These are phyloP conservation scores for Azolla pinnata DNA, from an alignment of 75 land plant genomes.

Conservation along the genomic window DNA sequence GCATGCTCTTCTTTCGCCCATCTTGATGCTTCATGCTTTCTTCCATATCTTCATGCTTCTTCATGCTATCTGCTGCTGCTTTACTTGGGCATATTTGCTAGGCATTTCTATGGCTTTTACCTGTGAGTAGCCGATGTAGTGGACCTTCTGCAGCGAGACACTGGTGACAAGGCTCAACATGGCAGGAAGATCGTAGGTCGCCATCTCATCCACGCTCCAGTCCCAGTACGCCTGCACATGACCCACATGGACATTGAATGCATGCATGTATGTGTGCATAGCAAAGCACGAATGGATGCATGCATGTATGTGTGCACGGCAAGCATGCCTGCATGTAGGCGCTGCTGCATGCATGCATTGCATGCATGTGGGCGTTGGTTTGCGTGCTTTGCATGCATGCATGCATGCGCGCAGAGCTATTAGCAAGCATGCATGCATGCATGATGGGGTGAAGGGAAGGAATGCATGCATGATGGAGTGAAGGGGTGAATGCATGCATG, in stretches of 20 bases:
- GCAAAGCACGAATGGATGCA: no score
- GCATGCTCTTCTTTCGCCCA: no score
- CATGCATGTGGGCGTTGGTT: not conserved
- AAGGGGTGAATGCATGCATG: no score
- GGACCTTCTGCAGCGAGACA: constrained; percentile 8
- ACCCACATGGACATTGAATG: not conserved
- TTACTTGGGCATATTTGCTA: not conserved
- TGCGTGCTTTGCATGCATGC: not conserved
- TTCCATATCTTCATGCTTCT: not conserved
- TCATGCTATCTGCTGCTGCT: not conserved
- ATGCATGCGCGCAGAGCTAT: not conserved
- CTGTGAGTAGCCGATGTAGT: constrained; percentile 33
- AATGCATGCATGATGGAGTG: not conserved
- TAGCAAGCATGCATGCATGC: no score
- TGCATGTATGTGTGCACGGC: not conserved
- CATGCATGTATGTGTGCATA: no score
- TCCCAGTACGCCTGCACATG: constrained; percentile 46
- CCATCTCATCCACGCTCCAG: constrained; percentile 40
- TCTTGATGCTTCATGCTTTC: no score
- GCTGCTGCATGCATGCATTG: not conserved
- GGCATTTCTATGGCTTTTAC: not conserved
- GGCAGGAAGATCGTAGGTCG: constrained; percentile 29
- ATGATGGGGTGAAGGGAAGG: no score
- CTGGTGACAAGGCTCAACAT: constrained; percentile 20
- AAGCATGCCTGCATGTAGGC: not conserved